Evolutionary conservation across 2,329 filamentous ascomycete genomes (phyloP), one percentile per base, ranked within the genome.

Genomic region (Trichoderma oligosporum): DNA sequence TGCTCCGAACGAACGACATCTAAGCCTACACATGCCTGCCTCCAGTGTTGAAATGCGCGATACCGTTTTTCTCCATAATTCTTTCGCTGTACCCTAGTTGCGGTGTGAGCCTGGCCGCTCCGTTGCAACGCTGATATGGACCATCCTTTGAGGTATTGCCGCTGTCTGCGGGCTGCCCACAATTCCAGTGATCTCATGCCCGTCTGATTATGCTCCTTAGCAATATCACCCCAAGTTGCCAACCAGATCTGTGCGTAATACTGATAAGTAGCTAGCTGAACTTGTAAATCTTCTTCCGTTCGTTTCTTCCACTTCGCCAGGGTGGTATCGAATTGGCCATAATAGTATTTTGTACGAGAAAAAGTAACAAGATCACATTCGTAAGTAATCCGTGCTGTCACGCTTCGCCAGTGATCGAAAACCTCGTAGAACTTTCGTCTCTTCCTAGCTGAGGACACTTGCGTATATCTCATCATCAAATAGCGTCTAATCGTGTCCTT

Each of bases 41-140:
- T 71, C 72, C 72, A 74, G 4, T 61, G 27, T 35, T 72, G 66
- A 22, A 73, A 61, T 16, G 62, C 60, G 44, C 68, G 65, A 33
- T 64, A 65, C 11, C 70, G 66, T 47, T 64, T 67, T 54, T 73
- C 70, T 6, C 66, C 64, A 29, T 67, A 65, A 48, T 71, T 64
- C 51, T 69, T 71, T 57, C 68, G 66, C 16, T 61, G 62, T 12
- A 70, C 70, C 54, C 67, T 69, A 5, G 56, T 60, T 7, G 72
- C 72, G 3, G 72, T 74, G 52, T 74, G 72, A 8, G 67, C 72
- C 48, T 73, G 71, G 1, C 72, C 72, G 45, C 68, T 66, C 42
- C 67, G 68, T 48, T 73, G 72, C 25, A 74, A 49, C 9, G 71
- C 66, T 16, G 70, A 68, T 41, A 71, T 74, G 1, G 71, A 71